These are phyloP conservation scores for Parsonsia alboflavescens DNA, from an alignment of 257 asterid genomes.

Conservation along the genomic window DNA sequence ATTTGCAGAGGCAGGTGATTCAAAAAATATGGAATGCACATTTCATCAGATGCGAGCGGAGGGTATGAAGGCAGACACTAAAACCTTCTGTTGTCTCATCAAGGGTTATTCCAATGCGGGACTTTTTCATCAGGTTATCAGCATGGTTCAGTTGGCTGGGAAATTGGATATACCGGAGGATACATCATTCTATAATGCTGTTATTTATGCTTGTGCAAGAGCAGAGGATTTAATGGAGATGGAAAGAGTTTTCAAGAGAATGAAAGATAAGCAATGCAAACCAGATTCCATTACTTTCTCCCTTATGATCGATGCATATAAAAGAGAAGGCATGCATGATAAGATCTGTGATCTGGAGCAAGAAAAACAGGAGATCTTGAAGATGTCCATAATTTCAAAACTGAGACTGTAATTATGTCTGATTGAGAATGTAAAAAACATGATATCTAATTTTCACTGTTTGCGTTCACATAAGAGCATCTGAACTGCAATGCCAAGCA, in stretches of 20 bases:
- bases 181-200: constrained; percentile 74
- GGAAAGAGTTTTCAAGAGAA: constrained; percentile 81
- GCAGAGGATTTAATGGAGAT: constrained; percentile 88
- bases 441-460: neutral
- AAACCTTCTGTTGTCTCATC: constrained; percentile 78
- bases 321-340: constrained; percentile 81
- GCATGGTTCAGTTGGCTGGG: constrained; percentile 67
- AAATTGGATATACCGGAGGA: constrained; percentile 79
- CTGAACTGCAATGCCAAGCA: neutral
- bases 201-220: constrained; percentile 72
- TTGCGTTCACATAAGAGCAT: neutral
- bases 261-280: constrained; percentile 62
- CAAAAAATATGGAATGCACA: constrained; percentile 71
- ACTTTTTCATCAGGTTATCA: constrained; percentile 74
- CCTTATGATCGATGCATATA: constrained; percentile 70
- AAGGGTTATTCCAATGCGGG: constrained; percentile 87
- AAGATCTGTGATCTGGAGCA: constrained; percentile 72
- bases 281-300: constrained; percentile 70
- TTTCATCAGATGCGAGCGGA: constrained; percentile 84
- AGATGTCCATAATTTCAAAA: constrained; percentile 12
- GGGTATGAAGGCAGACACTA: constrained; percentile 75
- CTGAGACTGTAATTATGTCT: constrained; percentile 1
- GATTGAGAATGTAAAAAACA: neutral
- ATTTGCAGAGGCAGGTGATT: constrained; percentile 78
- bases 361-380: constrained; percentile 32